phyloP scores from a whole-genome alignment of 495 filamentous ascomycete species.

The Daldinia decipiens region DNA sequence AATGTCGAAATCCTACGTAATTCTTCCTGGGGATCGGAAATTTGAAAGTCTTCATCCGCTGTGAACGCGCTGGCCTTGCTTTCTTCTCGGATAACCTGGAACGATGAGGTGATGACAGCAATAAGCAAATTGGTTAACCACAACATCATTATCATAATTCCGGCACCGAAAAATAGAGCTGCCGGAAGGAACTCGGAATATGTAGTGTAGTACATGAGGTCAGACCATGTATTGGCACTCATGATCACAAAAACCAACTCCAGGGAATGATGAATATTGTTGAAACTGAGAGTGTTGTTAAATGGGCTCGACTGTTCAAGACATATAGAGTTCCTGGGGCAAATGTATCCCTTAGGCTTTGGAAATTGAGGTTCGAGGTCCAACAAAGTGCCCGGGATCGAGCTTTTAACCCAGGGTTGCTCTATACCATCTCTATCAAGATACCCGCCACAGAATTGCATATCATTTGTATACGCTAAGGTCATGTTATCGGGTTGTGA shows the following conservation, averaged over 20 bases:
- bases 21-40: conserved; percentile 56
- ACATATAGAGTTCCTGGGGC: conserved; percentile 83
- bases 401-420: conserved; percentile 71
- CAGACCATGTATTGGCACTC: conserved; percentile 95
- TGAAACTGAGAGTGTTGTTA: conserved; percentile 89
- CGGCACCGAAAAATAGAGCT: conserved; percentile 84
- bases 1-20: conserved; percentile 64
- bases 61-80: conserved; percentile 94
- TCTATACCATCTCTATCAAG: conserved; percentile 64
- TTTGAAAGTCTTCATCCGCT: conserved; percentile 66
- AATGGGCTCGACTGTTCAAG: conserved; percentile 82
- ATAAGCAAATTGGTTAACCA: conserved; percentile 98
- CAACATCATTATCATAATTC: conserved; percentile 91
- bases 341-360: conserved; percentile 87
- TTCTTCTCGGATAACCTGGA: conserved; percentile 98
- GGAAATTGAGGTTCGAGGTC: conserved; percentile 56
- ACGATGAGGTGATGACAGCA: conserved; percentile 97
- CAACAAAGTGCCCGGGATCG: conserved; percentile 28
- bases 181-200: conserved; percentile 90
- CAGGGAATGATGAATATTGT: conserved; percentile 90
- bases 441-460: conserved; percentile 90
- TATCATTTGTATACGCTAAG: conserved; percentile 61
- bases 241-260: conserved; percentile 99
- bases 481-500: conserved; percentile 56
- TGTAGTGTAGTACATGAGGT: conserved; percentile 91